Evolutionary conservation across 345 rosid species (phyloP), one percentile per base, ranked within the genome.

Genomic region (Eucalyptus sp.): DNA sequence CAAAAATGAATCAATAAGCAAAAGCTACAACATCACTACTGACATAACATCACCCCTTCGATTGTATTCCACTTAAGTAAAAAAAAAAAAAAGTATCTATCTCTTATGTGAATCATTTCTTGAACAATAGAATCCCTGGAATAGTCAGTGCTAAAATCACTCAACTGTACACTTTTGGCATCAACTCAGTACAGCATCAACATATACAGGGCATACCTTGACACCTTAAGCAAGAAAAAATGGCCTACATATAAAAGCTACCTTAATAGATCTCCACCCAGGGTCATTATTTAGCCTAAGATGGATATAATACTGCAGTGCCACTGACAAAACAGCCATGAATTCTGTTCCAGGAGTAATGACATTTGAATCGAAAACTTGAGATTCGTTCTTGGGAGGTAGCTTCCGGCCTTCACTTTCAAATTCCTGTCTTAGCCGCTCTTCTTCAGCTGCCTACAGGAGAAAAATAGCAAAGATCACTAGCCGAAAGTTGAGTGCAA

Each of bases 321-420:
- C 99, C 90, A 92, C 88, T 81, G 99, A 96, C 76, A 98, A 91
- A 89, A 96, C 96, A 87, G 96, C 90, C 99, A 97, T 98, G 90
- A 98, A 98, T 76, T 93, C 89, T 86, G 99, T 98, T 90, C 99
- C 99, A 81, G 99, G 99, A 58, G 99, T 98, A 87, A 98, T 96
- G 86, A 98, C 94, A 90, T 98, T 98, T 44, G 99, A 96, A 91
- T 98, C 99, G 92, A 91, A 93, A 88, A 90, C 87, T 90, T 96
- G 96, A 17, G 98, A 94, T 31, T 91, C 93, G 88, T 93, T 89
- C 93, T 94, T 98, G 27, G 98, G 96, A 89, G 99, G 98, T 68
- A 98, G 94, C 86, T 91, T 94, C 91, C 93, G 95, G 87, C 99
- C 99, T 93, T 97, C 96, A 89, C 91, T 94, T 92, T 92, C 98